Conservation (phyloP, 2,329 filamentous ascomycete genomes). For the Phyllosticta citribraziliensis region DNA sequence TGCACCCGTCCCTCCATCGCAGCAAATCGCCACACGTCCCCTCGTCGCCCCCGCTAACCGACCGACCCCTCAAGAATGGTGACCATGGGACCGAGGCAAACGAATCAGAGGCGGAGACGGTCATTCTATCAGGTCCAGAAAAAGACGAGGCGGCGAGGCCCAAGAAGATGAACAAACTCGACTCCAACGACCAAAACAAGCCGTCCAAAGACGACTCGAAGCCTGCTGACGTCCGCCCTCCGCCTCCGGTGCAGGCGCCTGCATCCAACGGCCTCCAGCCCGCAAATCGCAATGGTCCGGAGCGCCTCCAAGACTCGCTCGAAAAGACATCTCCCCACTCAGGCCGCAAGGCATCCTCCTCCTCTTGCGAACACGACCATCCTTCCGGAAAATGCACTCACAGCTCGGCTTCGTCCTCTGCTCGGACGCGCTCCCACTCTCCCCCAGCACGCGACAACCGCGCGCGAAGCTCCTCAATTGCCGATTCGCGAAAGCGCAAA, state of each 20-base stretch:
- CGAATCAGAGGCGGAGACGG: conserved; percentile 42
- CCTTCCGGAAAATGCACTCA: background rate
- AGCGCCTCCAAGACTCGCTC: conserved; percentile 1
- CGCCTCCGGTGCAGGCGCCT: background rate
- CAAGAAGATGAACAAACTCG: conserved; percentile 30
- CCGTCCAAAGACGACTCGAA: conserved; percentile 7
- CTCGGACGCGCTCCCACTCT: conserved; percentile 4
- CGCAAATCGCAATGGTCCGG: conserved; percentile 1
- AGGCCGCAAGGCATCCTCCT: conserved; percentile 7
- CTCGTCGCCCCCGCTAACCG: conserved; percentile 9
- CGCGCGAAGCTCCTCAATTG: conserved; percentile 27
- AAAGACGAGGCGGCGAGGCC: conserved; percentile 9
- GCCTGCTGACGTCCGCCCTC: background rate
- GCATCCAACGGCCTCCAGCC: conserved; percentile 3
- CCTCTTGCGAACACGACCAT: conserved; percentile 9
- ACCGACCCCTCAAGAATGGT: conserved; percentile 9
- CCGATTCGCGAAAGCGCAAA: conserved; percentile 32
- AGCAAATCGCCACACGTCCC: conserved; percentile 4
- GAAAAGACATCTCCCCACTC: background rate
- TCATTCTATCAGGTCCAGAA: conserved; percentile 29
- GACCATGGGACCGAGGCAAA: conserved; percentile 22
- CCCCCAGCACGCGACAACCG: conserved; percentile 13
- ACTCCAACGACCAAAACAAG: conserved; percentile 25
- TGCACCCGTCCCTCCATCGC: conserved; percentile 10
- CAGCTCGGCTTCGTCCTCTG: background rate